A percentile compares a stretch with the other conserved stretches of the same genome.
phyloP scores from a whole-genome alignment of 108 stramenopile species.

The Discostella pseudostelligera region DNA sequence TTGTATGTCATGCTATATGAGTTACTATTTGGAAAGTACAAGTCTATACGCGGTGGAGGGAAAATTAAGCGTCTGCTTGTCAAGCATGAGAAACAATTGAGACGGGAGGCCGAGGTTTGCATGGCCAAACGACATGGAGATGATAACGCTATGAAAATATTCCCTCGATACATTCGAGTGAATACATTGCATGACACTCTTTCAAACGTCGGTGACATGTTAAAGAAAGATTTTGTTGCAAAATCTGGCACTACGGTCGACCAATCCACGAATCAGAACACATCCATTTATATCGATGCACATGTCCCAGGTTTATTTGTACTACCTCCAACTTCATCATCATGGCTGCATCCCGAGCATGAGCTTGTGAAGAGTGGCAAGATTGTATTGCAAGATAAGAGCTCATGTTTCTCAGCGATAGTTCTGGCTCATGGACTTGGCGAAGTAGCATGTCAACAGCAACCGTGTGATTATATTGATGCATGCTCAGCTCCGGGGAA shows the following conservation, averaged over 20 bases:
- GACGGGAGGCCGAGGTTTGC: conserved; percentile 26
- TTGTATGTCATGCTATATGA: conserved; percentile 84
- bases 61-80: conserved; percentile 78
- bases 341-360: conserved; percentile 44
- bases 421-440: conserved; percentile 72
- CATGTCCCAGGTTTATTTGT: conserved; percentile 87
- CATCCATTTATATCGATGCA: conserved; percentile 58
- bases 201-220: conserved; percentile 38
- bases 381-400: conserved; percentile 91
- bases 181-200: conserved; percentile 63
- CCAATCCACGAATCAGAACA: not conserved
- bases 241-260: conserved; percentile 3
- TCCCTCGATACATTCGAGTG: conserved; percentile 84
- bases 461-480: conserved; percentile 77
- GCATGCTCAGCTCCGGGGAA: conserved; percentile 99
- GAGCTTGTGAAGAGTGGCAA: conserved; percentile 72
- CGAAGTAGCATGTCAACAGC: conserved; percentile 18
- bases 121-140: conserved; percentile 8
- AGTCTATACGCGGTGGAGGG: conserved; percentile 81
- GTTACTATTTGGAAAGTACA: conserved; percentile 76
- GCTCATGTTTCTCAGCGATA: conserved; percentile 94
- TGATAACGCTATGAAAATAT: conserved; percentile 17
- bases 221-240: conserved; percentile 25
- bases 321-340: conserved; percentile 52
- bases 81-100: conserved; percentile 54